Conservation (phyloP, 2,329 filamentous ascomycete species). For the Neopestalotiopsis sp. region DNA sequence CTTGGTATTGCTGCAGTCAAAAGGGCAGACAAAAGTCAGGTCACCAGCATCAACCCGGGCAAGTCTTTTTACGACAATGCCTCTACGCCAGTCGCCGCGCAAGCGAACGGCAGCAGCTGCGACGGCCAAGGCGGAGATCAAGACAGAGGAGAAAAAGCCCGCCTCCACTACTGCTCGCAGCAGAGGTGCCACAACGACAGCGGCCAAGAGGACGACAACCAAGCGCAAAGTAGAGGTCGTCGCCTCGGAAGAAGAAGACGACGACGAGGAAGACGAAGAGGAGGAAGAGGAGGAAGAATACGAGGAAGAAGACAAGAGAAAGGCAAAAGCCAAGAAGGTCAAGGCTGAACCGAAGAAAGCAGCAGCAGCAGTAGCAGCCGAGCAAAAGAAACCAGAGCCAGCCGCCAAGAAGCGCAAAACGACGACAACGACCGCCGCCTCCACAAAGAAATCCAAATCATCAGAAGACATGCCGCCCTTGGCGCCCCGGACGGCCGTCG, state of each 20-base stretch:
- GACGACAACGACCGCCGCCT: constrained; percentile 39
- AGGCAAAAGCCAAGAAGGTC: constrained; percentile 28
- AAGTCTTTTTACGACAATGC: not conserved
- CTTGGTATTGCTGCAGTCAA: not conserved
- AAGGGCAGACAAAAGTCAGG: not conserved
- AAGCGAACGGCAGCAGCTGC: constrained; percentile 15
- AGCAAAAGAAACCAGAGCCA: constrained; percentile 19
- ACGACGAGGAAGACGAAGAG: constrained; percentile 25
- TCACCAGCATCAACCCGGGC: not conserved
- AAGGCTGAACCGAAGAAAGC: constrained; percentile 23
- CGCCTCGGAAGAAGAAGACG: constrained; percentile 20
- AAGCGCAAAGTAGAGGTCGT: constrained; percentile 39
- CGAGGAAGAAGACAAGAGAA: constrained; percentile 28
- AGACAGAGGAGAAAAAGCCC: constrained; percentile 9
- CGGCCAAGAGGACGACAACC: constrained; percentile 19
- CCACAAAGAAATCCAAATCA: constrained; percentile 39
- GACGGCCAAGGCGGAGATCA: not conserved
- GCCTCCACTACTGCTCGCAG: constrained; percentile 15
- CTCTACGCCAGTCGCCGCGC: constrained; percentile 20
- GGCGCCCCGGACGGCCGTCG: constrained; percentile 68
- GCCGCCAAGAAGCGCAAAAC: constrained; percentile 49
- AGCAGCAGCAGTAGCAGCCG: constrained; percentile 22
- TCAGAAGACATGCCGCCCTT: constrained; percentile 63
- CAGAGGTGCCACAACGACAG: constrained; percentile 21
- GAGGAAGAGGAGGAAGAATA: constrained; percentile 20